Percentiles rank a stretch among this genome's conserved stretches.
Evolutionary conservation across 2,329 filamentous ascomycete genomes (phyloP).

Genomic region (Ophiosphaerella herpotricha): DNA sequence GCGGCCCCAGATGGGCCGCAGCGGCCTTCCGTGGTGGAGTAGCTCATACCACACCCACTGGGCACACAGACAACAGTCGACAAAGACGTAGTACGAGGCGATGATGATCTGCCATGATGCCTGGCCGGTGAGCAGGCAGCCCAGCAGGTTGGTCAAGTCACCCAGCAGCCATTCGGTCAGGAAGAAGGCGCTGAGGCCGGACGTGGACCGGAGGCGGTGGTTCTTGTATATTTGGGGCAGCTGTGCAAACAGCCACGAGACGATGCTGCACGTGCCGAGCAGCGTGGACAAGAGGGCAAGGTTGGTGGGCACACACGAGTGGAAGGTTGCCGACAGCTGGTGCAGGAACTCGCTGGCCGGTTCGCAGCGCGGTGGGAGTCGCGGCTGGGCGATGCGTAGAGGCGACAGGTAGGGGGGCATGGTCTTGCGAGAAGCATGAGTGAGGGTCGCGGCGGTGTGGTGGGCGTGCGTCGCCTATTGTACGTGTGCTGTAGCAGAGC

Average conservation of each 20-base stretch:
- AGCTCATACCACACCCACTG: constrained; percentile 71
- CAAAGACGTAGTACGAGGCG: constrained; percentile 68
- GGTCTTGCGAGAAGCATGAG: constrained; percentile 25
- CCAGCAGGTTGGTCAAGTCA: constrained; percentile 66
- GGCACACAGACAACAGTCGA: constrained; percentile 64
- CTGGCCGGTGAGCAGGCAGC: constrained; percentile 66
- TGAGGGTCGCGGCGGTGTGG: neutral
- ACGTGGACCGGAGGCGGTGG: constrained; percentile 65
- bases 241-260: constrained; percentile 72
- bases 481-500: no score
- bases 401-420: constrained; percentile 44
- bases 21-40: constrained; percentile 55
- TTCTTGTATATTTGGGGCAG: constrained; percentile 73
- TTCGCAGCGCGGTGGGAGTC: constrained; percentile 63
- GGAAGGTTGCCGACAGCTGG: constrained; percentile 62
- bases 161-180: constrained; percentile 69
- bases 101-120: constrained; percentile 70
- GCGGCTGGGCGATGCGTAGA: constrained; percentile 40
- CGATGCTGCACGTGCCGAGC: constrained; percentile 65
- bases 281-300: constrained; percentile 65
- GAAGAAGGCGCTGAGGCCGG: constrained; percentile 68
- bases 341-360: constrained; percentile 63
- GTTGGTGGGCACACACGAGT: constrained; percentile 66
- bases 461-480: no score
- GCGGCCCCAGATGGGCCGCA: constrained; percentile 44